Evolutionary conservation across 2,329 filamentous ascomycete species (phyloP), one percentile per base, ranked within the genome.

Genomic region (Colletotrichum acutatum): DNA sequence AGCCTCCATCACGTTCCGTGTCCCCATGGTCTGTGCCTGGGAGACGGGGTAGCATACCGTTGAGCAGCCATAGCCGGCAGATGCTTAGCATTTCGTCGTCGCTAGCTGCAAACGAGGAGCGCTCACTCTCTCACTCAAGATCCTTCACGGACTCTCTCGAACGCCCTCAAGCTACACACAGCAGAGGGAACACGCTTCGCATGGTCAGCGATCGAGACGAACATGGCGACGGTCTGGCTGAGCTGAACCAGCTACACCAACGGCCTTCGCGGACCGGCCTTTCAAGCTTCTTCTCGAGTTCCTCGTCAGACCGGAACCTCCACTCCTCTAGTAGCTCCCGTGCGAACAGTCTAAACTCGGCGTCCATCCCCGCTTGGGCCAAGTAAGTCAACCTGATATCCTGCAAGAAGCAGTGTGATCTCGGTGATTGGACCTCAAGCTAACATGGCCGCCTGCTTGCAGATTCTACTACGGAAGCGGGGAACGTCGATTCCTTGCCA

Each of bases 401-500:
- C 24, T 52, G 11, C 11, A 16, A 32, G 16, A 22, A 32, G 11
- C 9, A 56, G 24, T 24, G 24, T 14, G 2, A 56, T 5, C 3
- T 8, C 12, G 2, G 34, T 16, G n/a, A 6, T 54, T 14, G 49
- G 30, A 28, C 7, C 49, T 19, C 16, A 30, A 34, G 42, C 68
- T 67, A 37, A 60, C 76, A 78, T 19, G 68, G 77, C 34, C 57
- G 42, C 12, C 46, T 56, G 80, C 83, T 82, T 28, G 4, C 53
- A 90, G 87, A 76, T 83, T 94, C 19, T 95, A 95, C 81, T 95
- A 95, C 79, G 90, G 90, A 46, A 91, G 90, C 66, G 91, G 91
- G 63, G 91, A 89, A 80, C 87, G 85, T 74, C 87, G 83, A 59
- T 90, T 83, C 69, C 80, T 93, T 60, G 84, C 85, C 46, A 80